A percentile compares a stretch with the other conserved stretches of the same genome.
Conservation (phyloP, 2,329 filamentous ascomycete genomes). For the Mycosphaerelloides madeirae region DNA sequence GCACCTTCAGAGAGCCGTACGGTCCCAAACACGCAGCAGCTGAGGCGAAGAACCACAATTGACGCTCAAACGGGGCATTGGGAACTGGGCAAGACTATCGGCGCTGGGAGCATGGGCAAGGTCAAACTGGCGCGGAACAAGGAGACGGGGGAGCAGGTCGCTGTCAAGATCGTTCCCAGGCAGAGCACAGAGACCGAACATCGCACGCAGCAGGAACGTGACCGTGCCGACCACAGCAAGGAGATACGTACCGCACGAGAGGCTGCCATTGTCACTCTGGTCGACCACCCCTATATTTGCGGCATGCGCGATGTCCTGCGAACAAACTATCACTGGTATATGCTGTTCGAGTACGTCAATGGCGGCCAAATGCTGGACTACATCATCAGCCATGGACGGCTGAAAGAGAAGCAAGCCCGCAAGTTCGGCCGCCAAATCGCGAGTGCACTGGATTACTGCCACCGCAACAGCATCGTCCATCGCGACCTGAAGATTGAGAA, state of each 20-base stretch:
- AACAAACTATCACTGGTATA: constrained; percentile 99
- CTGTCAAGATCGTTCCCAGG: constrained; percentile 93
- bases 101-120: constrained; percentile 97
- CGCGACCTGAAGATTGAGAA: constrained; percentile 98
- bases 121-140: constrained; percentile 91
- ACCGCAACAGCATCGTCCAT: constrained; percentile 96
- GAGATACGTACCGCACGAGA: constrained; percentile 93
- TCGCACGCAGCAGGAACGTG: constrained; percentile 65
- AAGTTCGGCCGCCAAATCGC: constrained; percentile 98
- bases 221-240: constrained; percentile 91
- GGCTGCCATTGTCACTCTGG: constrained; percentile 89
- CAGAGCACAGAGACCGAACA: constrained; percentile 77
- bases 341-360: constrained; percentile 99
- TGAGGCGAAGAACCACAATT: constrained; percentile 69
- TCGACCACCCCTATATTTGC: constrained; percentile 94
- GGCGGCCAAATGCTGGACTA: constrained; percentile 99
- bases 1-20: constrained; percentile 23
- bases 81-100: constrained; percentile 93
- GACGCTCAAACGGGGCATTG: constrained; percentile 81
- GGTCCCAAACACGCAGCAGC: constrained; percentile 30
- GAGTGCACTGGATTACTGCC: constrained; percentile 93
- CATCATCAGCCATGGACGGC: constrained; percentile 94
- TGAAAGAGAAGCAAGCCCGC: constrained; percentile 96
- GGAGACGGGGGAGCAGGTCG: constrained; percentile 89
- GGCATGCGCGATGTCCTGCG: constrained; percentile 91